Evolutionary conservation across 2,329 filamentous ascomycete species (phyloP), one percentile per base, ranked within the genome.

Genomic region (Trichoderma sp.): DNA sequence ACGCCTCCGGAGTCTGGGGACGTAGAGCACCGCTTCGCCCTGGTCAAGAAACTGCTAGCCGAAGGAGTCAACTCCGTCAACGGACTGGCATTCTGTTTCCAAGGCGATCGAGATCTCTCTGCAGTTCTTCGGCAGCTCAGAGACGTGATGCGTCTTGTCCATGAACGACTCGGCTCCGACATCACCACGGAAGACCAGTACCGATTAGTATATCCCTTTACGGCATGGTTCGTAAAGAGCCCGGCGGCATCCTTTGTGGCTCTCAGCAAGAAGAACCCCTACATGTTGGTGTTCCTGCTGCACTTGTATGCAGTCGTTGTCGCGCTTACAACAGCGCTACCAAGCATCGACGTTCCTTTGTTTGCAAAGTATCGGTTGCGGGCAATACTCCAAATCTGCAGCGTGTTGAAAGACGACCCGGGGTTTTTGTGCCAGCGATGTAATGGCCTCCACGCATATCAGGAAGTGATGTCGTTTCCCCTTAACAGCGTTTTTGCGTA

Each of bases 221-320:
- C 63, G 2, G 52, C 63, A 30, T 66, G 63, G 63, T 66, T 66
- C 21, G 63, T 51, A 5, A 66, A 66, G 51, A 66, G 26, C n/a
- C 39, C 63, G 8, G 54, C 63, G 4, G 52, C 63, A 4, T 66
- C 63, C 4, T 66, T 46, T 16, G 54, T 66, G 8, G 34, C 54
- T 24, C 63, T 66, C 54, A 66, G 63, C 63, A 56, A 46, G 55
- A 66, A 59, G 28, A 59, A 28, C 21, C 63, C 63, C 16, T 55
- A 51, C 8, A 24, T 66, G 28, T 28, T 66, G 0, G 63, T 66
- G 14, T 66, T 66, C 6, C 21, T 66, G 1, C 10, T 66, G 30
- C 63, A 66, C 54, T 28, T 66, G 54, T 66, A 66, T 10, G 39
- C 63, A 13, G 63, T 66, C 1, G 63, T 66, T 5, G 39, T 66